Conservation (phyloP, 2,329 filamentous ascomycete species). For the Sporothrix phasma region DNA sequence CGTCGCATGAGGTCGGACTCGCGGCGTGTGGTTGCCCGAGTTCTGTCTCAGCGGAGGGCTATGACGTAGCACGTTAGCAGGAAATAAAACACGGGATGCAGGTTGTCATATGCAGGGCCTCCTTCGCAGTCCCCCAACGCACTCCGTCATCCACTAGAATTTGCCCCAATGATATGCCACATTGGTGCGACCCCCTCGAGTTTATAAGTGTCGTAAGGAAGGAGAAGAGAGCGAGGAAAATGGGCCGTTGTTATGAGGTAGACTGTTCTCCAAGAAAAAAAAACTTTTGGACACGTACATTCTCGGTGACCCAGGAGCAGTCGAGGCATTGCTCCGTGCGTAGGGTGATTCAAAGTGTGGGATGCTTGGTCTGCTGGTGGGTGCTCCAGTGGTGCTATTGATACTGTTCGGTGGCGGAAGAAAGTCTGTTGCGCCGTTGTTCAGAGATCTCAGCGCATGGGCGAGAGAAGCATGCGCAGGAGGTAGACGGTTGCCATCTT, state of each 20-base stretch:
- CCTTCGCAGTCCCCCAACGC: background rate
- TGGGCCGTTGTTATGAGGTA: background rate
- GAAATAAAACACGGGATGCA: background rate
- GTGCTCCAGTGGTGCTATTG: slow-evolving; percentile 24
- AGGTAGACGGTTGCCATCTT: slow-evolving; percentile 18
- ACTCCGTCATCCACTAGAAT: slow-evolving; percentile 3
- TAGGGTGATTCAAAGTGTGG: slow-evolving; percentile 43
- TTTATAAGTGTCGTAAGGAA: slow-evolving; percentile 16
- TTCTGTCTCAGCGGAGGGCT: slow-evolving; percentile 62
- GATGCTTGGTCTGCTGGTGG: slow-evolving; percentile 25
- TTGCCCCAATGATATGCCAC: background rate
- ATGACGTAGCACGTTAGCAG: slow-evolving; percentile 19
- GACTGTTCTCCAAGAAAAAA: background rate
- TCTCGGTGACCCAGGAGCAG: slow-evolving; percentile 48
- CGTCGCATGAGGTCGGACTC: slow-evolving; percentile 73
- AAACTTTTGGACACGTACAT: slow-evolving; percentile 38
- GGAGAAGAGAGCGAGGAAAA: background rate
- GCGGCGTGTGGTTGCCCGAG: slow-evolving; percentile 67
- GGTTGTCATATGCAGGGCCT: slow-evolving; percentile 10
- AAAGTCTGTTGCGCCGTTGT: background rate
- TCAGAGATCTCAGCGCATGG: slow-evolving; percentile 28
- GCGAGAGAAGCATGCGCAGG: slow-evolving; percentile 22
- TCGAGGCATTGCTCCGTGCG: slow-evolving; percentile 47
- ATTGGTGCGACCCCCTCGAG: slow-evolving; percentile 5
- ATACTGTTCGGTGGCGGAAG: slow-evolving; percentile 26